Conservation (phyloP, 2,329 filamentous ascomycete genomes). For the Diplodia sapinea region DNA sequence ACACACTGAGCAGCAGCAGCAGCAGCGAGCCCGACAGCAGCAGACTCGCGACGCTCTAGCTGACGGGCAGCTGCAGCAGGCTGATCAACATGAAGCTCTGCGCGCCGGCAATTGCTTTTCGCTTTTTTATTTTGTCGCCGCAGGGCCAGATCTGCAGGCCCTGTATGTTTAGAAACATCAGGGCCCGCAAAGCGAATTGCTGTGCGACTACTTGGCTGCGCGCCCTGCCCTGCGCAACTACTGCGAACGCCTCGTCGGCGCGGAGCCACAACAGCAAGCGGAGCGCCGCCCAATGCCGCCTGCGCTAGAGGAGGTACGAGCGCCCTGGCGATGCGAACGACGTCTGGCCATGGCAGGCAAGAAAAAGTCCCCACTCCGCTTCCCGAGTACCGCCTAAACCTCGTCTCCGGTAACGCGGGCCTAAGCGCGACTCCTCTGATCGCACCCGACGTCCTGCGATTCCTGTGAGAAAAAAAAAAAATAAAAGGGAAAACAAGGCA, state of each 20-base stretch:
- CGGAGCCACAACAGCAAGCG: background rate
- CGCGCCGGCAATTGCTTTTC: background rate
- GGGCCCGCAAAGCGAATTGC: slow-evolving; percentile 3
- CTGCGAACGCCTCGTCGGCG: background rate
- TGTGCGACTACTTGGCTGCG: slow-evolving; percentile 14
- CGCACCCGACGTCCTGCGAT: background rate
- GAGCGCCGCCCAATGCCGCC: background rate
- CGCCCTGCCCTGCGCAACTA: slow-evolving; percentile 1
- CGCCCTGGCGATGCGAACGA: slow-evolving; percentile 1
- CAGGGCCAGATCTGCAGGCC: slow-evolving; percentile 6
- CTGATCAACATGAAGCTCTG: background rate
- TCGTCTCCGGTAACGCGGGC: slow-evolving; percentile 21
- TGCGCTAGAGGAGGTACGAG: background rate
- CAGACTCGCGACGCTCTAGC: background rate
- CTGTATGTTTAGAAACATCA: slow-evolving; percentile 25
- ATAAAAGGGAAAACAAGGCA: background rate
- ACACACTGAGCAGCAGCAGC: background rate
- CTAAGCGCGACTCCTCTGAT: slow-evolving; percentile 2
- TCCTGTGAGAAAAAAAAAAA: background rate
- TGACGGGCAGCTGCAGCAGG: background rate
- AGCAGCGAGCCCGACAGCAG: background rate
- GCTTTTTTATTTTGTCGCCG: background rate
- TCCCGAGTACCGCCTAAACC: slow-evolving; percentile 20
- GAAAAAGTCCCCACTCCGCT: slow-evolving; percentile 10
- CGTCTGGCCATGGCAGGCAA: slow-evolving; percentile 7